Conservation (phyloP, 2,329 filamentous ascomycete genomes). For the Aspergillus japonicus region DNA sequence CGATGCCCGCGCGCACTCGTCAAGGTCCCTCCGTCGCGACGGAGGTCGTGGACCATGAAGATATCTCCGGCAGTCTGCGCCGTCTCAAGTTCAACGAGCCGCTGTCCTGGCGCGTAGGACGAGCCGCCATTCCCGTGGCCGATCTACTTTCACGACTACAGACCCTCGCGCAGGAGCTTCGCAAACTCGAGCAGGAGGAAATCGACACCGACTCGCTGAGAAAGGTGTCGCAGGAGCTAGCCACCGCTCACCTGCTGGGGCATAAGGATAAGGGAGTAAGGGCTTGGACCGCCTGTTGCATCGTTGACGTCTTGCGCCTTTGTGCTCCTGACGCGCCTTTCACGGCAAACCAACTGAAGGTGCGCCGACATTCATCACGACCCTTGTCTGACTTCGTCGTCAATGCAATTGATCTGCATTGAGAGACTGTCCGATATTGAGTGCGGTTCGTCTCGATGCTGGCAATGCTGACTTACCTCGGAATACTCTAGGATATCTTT, state of each 20-base stretch:
- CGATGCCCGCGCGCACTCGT: slow-evolving; percentile 46
- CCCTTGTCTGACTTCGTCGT: background rate
- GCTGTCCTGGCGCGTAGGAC: slow-evolving; percentile 87
- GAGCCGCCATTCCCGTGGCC: slow-evolving; percentile 72
- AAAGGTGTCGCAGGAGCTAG: slow-evolving; percentile 81
- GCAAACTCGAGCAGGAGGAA: slow-evolving; percentile 82
- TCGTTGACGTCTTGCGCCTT: slow-evolving; percentile 89
- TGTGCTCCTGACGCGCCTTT: slow-evolving; percentile 96
- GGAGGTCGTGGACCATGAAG: slow-evolving; percentile 34
- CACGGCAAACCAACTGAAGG: slow-evolving; percentile 85
- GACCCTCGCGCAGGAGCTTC: slow-evolving; percentile 76
- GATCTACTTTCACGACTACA: slow-evolving; percentile 81
- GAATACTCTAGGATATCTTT: slow-evolving; percentile 74
- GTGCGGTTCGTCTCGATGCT: background rate
- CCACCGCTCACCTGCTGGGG: slow-evolving; percentile 73
- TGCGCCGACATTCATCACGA: slow-evolving; percentile 40
- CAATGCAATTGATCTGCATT: background rate
- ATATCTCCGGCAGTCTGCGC: slow-evolving; percentile 33
- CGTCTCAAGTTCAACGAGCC: slow-evolving; percentile 77
- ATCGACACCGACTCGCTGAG: slow-evolving; percentile 79
- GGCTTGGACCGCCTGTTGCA: slow-evolving; percentile 81
- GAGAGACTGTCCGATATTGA: background rate
- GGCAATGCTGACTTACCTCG: slow-evolving; percentile 11
- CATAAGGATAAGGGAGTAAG: slow-evolving; percentile 94
- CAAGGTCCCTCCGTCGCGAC: slow-evolving; percentile 33